Conservation (phyloP, 2,329 filamentous ascomycete genomes). For the Aspergillaceae sp. region DNA sequence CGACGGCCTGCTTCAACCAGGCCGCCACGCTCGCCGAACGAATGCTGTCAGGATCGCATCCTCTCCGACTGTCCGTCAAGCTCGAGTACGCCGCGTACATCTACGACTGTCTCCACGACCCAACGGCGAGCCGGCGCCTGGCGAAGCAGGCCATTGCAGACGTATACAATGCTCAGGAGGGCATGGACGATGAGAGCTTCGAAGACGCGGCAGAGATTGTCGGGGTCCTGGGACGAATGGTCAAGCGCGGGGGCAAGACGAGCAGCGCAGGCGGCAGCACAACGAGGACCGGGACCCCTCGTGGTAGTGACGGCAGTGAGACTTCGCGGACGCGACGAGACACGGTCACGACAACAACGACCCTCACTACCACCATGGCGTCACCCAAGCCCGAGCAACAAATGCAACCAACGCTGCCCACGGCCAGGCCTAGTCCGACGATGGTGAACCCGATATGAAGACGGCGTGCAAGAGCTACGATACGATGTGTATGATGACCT, state of each 20-base stretch:
- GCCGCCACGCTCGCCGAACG: constrained; percentile 65
- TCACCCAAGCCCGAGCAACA: not conserved
- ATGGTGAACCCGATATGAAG: too few species aligned
- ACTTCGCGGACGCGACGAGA: constrained; percentile 14
- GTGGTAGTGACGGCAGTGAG: constrained; percentile 23
- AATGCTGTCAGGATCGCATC: constrained; percentile 78
- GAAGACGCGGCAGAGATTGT: constrained; percentile 84
- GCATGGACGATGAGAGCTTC: constrained; percentile 93
- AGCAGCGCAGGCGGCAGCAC: constrained; percentile 27
- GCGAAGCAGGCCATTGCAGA: constrained; percentile 79
- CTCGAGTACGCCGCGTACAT: constrained; percentile 89
- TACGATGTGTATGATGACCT: too few species aligned
- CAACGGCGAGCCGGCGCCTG: constrained; percentile 63
- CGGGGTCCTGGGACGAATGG: constrained; percentile 76
- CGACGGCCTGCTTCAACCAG: constrained; percentile 70
- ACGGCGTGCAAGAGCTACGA: too few species aligned
- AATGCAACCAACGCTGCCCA: constrained; percentile 16
- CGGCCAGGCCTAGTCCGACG: too few species aligned
- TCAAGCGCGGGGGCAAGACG: constrained; percentile 57
- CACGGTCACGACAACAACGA: constrained; percentile 1
- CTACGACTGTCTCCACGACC: constrained; percentile 84
- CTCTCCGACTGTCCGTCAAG: constrained; percentile 78
- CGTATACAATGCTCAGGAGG: constrained; percentile 83
- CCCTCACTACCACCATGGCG: constrained; percentile 1
- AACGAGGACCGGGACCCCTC: constrained; percentile 15